phyloP scores from a whole-genome alignment of 2,329 filamentous ascomycete genomes.

The Exophiala dermatitidis region DNA sequence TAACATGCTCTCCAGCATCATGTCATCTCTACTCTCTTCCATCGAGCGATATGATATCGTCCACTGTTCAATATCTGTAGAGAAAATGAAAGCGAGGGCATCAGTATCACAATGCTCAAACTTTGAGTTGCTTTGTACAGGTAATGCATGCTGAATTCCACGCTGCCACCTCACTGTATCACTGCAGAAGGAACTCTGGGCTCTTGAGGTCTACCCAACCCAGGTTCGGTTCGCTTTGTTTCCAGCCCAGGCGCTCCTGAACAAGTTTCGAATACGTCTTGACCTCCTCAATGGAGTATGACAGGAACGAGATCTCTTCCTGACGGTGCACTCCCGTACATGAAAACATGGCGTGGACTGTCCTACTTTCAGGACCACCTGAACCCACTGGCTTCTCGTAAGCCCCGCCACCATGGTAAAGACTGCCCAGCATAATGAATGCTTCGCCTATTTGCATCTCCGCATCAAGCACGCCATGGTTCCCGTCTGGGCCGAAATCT shows the following conservation, averaged over 20 bases:
- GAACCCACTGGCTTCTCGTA: slow-evolving; percentile 29
- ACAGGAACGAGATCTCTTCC: slow-evolving; percentile 34
- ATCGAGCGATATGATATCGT: too few species aligned
- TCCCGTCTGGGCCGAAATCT: slow-evolving; percentile 30
- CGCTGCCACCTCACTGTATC: slow-evolving; percentile 1
- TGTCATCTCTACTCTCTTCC: too few species aligned
- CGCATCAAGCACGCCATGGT: slow-evolving; percentile 29
- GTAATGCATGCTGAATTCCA: too few species aligned
- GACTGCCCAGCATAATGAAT: slow-evolving; percentile 35
- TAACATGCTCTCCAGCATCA: too few species aligned
- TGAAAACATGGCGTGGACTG: slow-evolving; percentile 38
- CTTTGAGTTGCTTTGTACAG: too few species aligned
- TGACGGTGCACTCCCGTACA: slow-evolving; percentile 36
- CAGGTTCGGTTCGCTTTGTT: slow-evolving; percentile 37
- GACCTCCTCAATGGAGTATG: slow-evolving; percentile 36
- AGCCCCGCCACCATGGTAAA: slow-evolving; percentile 35
- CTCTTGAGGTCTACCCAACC: slow-evolving; percentile 38
- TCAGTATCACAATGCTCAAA: too few species aligned
- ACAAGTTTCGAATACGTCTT: slow-evolving; percentile 35
- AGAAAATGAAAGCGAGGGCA: too few species aligned
- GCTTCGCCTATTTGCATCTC: slow-evolving; percentile 35
- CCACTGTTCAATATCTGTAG: too few species aligned
- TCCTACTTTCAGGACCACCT: slow-evolving; percentile 25
- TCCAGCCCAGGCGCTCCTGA: slow-evolving; percentile 36
- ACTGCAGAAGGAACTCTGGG: slow-evolving; percentile 30